These are phyloP conservation scores for Cephalotrichum gorgonifer DNA, from an alignment of 2,329 filamentous ascomycete genomes.

Conservation along the genomic window DNA sequence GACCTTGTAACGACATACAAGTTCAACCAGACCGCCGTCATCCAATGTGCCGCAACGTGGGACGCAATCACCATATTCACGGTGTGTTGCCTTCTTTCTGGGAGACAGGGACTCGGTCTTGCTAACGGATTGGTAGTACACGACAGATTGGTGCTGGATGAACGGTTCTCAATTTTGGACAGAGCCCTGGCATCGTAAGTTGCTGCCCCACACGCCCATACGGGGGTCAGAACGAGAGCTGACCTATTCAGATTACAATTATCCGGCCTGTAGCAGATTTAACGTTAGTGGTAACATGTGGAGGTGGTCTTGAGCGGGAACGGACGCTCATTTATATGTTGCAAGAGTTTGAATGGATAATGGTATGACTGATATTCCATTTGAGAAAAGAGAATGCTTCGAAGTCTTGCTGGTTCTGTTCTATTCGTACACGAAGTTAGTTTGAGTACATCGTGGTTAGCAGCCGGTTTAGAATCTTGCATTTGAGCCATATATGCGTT, in stretches of 20 bases:
- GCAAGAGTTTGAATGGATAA: too few species aligned
- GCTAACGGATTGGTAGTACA: not conserved
- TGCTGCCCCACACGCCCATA: not conserved
- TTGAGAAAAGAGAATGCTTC: not conserved
- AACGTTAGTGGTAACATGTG: too few species aligned
- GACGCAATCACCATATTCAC: not conserved
- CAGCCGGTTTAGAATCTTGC: too few species aligned
- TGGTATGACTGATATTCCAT: too few species aligned
- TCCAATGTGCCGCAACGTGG: not conserved
- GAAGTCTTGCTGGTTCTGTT: too few species aligned
- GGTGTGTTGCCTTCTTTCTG: not conserved
- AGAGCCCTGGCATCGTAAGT: not conserved
- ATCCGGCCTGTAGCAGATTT: too few species aligned
- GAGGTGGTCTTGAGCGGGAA: too few species aligned
- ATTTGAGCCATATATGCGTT: too few species aligned
- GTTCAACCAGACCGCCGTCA: conserved; percentile 3
- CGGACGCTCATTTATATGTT: too few species aligned
- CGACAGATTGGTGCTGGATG: not conserved
- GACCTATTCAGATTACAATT: not conserved
- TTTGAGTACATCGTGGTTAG: too few species aligned
- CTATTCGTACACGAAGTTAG: too few species aligned
- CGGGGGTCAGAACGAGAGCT: not conserved
- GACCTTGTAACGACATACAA: not conserved
- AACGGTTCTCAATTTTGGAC: not conserved
- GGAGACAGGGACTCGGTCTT: too few species aligned